Evolutionary conservation across 495 filamentous ascomycete species (phyloP), one percentile per base, ranked within the genome.

Genomic region (Beverwykella pulmonaria): DNA sequence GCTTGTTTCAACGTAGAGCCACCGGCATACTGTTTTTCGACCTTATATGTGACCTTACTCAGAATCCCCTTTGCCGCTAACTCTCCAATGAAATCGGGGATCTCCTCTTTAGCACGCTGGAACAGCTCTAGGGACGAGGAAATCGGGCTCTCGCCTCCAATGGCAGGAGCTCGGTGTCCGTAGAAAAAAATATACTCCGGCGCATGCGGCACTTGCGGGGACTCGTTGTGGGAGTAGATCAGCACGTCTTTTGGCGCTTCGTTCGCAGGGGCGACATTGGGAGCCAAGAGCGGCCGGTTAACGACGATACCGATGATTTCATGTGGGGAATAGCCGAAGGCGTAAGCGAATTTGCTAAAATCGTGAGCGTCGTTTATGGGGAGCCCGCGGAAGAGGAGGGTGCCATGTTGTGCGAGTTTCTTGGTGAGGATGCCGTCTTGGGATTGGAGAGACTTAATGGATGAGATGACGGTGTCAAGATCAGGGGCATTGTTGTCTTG

Each of bases 251-350:
- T 81, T 10, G 82, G 80, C 3, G 80, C 77, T 72, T 83, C 81
- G 61, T 83, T 85, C 6, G 82, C 83, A 0, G 82, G 81, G 0
- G 82, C 80, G 0, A 84, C 80, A 59, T 84, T 85, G 19, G 78
- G 79, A 0, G 82, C 83, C 26, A 84, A 77, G 0, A 81, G 54
- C 1, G 82, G 79, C 52, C 82, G 69, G 30, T 82, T 65, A 14
- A 85, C 79, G 0, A 82, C 81, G 50, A 83, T 84, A 10, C 83
- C 82, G 54, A 84, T 84, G 39, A 83, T 82, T 65, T 85, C 83
- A 59, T 83, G 83, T 4, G 82, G 80, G 12, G 71, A 76, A 71
- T 79, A 84, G 7, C 81, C 82, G 70, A 84, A 86, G 0, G 81
- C 79, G 65, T 82, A 80, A 9, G 81, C 81, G 67, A 85, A 83